phyloP scores from a whole-genome alignment of 306 rosid species.

The Sphenostylis stenocarpa region DNA sequence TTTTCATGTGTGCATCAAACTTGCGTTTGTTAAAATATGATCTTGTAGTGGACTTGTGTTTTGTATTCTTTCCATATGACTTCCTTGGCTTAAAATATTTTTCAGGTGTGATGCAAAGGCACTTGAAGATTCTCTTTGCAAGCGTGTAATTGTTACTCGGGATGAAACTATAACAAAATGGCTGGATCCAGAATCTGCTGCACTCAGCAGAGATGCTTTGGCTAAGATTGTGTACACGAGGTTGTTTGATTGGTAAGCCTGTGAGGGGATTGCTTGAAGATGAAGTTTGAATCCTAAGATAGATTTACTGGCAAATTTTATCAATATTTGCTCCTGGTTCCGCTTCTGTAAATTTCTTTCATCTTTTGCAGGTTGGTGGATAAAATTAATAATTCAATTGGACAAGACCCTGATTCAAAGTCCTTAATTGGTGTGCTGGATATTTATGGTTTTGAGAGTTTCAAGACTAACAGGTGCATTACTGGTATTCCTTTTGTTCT shows the following conservation, averaged over 20 bases:
- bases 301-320: conserved; percentile 19
- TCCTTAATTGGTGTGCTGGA: conserved; percentile 93
- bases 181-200: conserved; percentile 95
- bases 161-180: conserved; percentile 93
- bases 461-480: conserved; percentile 98
- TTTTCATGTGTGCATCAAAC: conserved; percentile 64
- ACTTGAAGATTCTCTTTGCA: conserved; percentile 98
- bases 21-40: conserved; percentile 27
- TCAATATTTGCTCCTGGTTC: conserved; percentile 22
- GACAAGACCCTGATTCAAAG: conserved; percentile 92
- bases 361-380: conserved; percentile 85
- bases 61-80: conserved; percentile 31
- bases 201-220: conserved; percentile 90
- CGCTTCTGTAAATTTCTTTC: conserved; percentile 30
- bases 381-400: conserved; percentile 85
- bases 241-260: conserved; percentile 92
- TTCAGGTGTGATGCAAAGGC: conserved; percentile 96
- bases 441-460: conserved; percentile 99
- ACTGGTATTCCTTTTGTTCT: conserved; percentile 49
- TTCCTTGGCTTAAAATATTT: conserved; percentile 26
- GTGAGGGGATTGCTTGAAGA: conserved; percentile 24
- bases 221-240: conserved; percentile 92
- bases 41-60: conserved; percentile 24
- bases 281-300: conserved; percentile 16
- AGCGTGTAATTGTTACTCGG: conserved; percentile 96